phyloP scores from a whole-genome alignment of 768 basidiomycete species.

The Podaxis sp. region DNA sequence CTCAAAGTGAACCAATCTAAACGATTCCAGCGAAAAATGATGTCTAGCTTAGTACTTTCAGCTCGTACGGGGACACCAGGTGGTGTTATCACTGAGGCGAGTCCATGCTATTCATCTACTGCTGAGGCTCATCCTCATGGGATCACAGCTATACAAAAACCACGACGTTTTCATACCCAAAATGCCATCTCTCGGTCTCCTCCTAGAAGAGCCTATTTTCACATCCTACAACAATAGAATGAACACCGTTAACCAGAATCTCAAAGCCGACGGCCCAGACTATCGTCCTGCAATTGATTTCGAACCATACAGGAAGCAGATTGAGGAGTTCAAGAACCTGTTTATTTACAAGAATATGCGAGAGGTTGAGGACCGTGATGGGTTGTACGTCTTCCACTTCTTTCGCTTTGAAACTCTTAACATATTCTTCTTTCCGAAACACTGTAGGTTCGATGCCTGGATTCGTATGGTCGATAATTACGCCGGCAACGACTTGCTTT shows the following conservation, averaged over 20 bases:
- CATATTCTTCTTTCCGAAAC: neutral
- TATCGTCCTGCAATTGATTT: conserved; percentile 77
- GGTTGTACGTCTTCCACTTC: conserved; percentile 52
- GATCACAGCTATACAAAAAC: conserved; percentile 69
- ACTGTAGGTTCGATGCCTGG: conserved; percentile 84
- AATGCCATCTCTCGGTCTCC: conserved; percentile 91
- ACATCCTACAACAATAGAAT: conserved; percentile 72
- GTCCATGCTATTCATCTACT: neutral
- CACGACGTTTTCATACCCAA: conserved; percentile 84
- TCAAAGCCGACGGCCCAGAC: conserved; percentile 53
- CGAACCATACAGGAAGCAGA: conserved; percentile 59
- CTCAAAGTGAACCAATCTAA: conserved; percentile 16
- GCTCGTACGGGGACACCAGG: conserved; percentile 76
- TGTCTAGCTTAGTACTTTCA: conserved; percentile 77
- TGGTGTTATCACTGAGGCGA: conserved; percentile 72
- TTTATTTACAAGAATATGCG: conserved; percentile 89
- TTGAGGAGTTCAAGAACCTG: conserved; percentile 81
- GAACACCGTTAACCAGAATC: conserved; percentile 45
- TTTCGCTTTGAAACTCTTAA: neutral
- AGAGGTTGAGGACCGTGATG: conserved; percentile 73
- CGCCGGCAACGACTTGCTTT: conserved; percentile 73
- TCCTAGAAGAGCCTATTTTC: conserved; percentile 87
- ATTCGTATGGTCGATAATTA: conserved; percentile 75
- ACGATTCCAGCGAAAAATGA: conserved; percentile 88
- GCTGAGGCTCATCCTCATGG: neutral